Percentiles rank a stretch among this genome's conserved stretches.
Evolutionary conservation across 768 basidiomycete genomes (phyloP).

Genomic region (Kondoa malvinella): DNA sequence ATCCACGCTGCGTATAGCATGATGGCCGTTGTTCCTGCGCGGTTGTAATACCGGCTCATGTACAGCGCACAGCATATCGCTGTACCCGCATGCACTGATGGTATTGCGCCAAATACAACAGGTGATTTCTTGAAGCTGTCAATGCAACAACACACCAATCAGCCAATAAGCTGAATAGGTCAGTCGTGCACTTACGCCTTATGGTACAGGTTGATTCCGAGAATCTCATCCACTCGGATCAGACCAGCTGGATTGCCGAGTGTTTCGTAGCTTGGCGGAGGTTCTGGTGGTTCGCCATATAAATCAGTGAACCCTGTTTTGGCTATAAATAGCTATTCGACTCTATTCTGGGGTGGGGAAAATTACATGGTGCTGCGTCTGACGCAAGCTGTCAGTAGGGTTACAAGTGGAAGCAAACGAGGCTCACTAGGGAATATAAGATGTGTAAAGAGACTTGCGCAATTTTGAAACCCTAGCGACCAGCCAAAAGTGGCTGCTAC

Average conservation of each 20-base stretch:
- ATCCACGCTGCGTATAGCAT: conserved; percentile 1
- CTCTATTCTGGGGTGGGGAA: too few relatives aligned
- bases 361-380: neutral
- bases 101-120: conserved; percentile 1
- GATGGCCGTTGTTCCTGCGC: neutral
- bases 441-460: neutral
- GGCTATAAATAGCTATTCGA: too few relatives aligned
- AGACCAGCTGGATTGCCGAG: conserved; percentile 4
- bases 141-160: too few relatives aligned
- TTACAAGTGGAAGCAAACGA: neutral
- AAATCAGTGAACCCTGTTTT: neutral
- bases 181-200: neutral
- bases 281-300: neutral
- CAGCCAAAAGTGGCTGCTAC: neutral
- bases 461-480: conserved; percentile 6
- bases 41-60: neutral
- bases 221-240: conserved; percentile 6
- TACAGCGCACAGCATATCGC: conserved; percentile 1
- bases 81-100: neutral
- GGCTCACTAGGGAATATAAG: conserved; percentile 1
- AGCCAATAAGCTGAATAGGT: neutral
- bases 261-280: neutral
- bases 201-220: conserved; percentile 6
- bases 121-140: neutral
- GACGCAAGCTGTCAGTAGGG: neutral